A percentile compares a stretch with the other conserved stretches of the same genome.
Evolutionary conservation across 345 rosid species (phyloP).

Genomic region (Cardamine resedifolia): DNA sequence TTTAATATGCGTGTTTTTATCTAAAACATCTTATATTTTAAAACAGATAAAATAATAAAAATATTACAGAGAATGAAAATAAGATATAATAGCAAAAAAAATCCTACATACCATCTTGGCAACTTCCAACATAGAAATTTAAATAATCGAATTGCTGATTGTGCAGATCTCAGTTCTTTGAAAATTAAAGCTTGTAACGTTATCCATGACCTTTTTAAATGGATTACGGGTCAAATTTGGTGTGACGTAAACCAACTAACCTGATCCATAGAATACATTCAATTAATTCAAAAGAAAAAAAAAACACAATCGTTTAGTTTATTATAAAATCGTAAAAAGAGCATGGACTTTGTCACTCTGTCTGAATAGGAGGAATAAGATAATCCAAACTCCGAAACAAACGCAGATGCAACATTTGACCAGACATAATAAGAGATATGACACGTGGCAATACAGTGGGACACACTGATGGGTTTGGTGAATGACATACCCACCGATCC

Average conservation of each 20-base stretch:
- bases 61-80: neutral
- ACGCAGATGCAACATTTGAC: conserved; percentile 38
- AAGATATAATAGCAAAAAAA: neutral
- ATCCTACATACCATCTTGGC: neutral
- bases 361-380: conserved; percentile 18
- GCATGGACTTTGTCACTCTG: conserved; percentile 31
- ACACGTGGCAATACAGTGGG: conserved; percentile 28
- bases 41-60: too few species aligned
- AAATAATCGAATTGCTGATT: conserved; percentile 6
- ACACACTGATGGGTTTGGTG: conserved; percentile 27
- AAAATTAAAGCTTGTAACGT: conserved; percentile 12
- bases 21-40: too few species aligned
- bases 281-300: neutral
- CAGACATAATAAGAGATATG: conserved; percentile 13
- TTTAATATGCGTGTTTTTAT: too few species aligned
- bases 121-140: neutral
- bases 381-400: conserved; percentile 16
- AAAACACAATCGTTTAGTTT: neutral
- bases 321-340: conserved; percentile 14
- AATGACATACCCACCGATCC: conserved; percentile 25
- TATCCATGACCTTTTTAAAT: conserved; percentile 25
- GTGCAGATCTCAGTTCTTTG: conserved; percentile 28
- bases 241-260: conserved; percentile 33
- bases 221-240: conserved; percentile 38
- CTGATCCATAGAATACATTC: conserved; percentile 21